Evolutionary conservation across 306 rosid genomes (phyloP).

Genomic region (Begonia loranthoides): DNA sequence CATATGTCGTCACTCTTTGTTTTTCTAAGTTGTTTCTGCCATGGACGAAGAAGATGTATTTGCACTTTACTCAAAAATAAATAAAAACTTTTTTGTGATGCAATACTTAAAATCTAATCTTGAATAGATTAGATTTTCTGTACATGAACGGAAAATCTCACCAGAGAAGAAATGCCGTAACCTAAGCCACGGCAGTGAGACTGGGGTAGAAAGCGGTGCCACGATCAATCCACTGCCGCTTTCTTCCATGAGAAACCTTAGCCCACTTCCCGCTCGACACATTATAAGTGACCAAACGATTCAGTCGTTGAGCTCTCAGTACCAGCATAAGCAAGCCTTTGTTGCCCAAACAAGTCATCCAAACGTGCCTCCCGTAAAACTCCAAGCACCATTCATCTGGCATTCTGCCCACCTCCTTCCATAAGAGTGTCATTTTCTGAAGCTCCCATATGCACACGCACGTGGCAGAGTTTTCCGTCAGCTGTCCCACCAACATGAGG

Average conservation of each 20-base stretch:
- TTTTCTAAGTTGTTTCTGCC: too few relatives aligned
- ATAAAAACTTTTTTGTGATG: too few relatives aligned
- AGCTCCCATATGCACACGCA: conserved; percentile 96
- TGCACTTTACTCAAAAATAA: too few relatives aligned
- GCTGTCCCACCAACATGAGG: conserved; percentile 73
- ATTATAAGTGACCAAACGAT: conserved; percentile 58
- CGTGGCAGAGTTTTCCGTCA: conserved; percentile 72
- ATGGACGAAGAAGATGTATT: too few relatives aligned
- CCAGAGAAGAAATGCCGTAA: too few relatives aligned
- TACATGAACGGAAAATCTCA: too few relatives aligned
- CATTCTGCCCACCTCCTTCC: conserved; percentile 99
- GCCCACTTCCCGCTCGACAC: conserved; percentile 59
- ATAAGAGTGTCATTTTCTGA: conserved; percentile 86
- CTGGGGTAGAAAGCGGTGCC: conserved; percentile 78
- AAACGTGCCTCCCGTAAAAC: conserved; percentile 88
- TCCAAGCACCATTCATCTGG: conserved; percentile 97
- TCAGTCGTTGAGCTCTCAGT: conserved; percentile 50
- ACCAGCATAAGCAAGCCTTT: conserved; percentile 85
- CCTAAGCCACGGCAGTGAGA: conserved; percentile 37
- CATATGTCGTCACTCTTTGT: too few relatives aligned
- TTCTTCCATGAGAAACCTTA: conserved; percentile 70
- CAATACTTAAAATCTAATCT: too few relatives aligned
- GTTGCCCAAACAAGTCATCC: conserved; percentile 90
- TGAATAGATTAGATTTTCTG: too few relatives aligned
- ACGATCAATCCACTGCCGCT: conserved; percentile 50